Evolutionary conservation across 164 flowering plant species (phyloP).

Genomic region (Aristolochia contorta): DNA sequence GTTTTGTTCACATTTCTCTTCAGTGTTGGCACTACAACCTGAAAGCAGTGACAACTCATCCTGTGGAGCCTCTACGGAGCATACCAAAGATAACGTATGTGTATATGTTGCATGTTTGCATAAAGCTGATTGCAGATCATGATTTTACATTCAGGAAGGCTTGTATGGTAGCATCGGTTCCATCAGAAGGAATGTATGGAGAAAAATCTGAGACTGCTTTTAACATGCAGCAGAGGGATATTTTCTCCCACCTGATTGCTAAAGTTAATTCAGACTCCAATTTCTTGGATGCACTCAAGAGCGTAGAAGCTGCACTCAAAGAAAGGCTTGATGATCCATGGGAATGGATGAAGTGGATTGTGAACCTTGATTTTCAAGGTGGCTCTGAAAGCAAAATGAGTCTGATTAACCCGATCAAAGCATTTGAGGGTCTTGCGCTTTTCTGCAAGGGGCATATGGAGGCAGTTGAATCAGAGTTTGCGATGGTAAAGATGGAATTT

Average conservation of each 20-base stretch:
- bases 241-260: conserved; percentile 30
- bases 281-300: conserved; percentile 28
- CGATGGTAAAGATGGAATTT: conserved; percentile 33
- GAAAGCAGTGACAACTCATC: neutral
- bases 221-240: conserved; percentile 22
- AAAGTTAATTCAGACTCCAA: conserved; percentile 23
- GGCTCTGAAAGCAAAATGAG: conserved; percentile 8
- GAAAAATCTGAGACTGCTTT: conserved; percentile 11
- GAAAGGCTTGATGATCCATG: conserved; percentile 37
- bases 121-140: conserved; percentile 35
- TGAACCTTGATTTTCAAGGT: conserved; percentile 21
- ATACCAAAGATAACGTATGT: conserved; percentile 12
- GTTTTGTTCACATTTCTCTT: conserved; percentile 61
- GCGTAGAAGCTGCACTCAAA: conserved; percentile 22
- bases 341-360: conserved; percentile 44
- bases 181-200: conserved; percentile 10
- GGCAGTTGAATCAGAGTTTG: conserved; percentile 30
- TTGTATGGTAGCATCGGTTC: conserved; percentile 52
- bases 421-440: conserved; percentile 9
- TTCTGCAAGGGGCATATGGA: conserved; percentile 15
- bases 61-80: too few species aligned
- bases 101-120: conserved; percentile 43
- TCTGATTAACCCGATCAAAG: conserved; percentile 14
- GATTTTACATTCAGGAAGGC: conserved; percentile 51
- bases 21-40: conserved; percentile 34